Percentiles rank a stretch among this genome's conserved stretches.
phyloP scores from a whole-genome alignment of 331 rosid genomes.

The Phaseolus coccineus region DNA sequence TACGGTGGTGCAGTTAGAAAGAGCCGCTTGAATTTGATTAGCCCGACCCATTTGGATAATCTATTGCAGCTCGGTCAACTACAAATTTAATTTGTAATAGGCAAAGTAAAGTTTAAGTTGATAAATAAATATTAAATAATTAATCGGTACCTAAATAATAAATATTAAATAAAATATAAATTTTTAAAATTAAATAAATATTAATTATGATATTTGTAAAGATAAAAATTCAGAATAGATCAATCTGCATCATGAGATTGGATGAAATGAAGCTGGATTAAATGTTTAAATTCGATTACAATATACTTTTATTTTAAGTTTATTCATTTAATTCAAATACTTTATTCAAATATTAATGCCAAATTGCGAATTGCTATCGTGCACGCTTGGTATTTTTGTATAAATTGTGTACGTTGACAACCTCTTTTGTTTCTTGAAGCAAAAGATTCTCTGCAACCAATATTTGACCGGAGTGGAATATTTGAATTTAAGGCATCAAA shows the following conservation, averaged over 20 bases:
- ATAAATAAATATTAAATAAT: not conserved
- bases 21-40: not conserved
- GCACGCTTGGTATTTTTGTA: conserved; percentile 47
- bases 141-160: not conserved
- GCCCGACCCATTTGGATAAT: not conserved
- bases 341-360: not conserved
- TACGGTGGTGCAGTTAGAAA: no score
- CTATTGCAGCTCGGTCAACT: not conserved
- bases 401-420: not conserved
- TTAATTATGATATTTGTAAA: not conserved
- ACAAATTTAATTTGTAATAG: not conserved
- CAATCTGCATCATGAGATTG: not conserved
- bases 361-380: conserved; percentile 18
- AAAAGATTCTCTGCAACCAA: not conserved
- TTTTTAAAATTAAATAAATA: not conserved
- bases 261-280: not conserved
- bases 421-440: conserved; percentile 40
- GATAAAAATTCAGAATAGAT: not conserved
- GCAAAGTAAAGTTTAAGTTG: not conserved
- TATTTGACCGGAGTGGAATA: not conserved
- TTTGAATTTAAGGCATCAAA: not conserved
- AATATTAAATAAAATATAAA: not conserved
- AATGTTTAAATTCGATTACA: not conserved
- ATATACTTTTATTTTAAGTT: not conserved
- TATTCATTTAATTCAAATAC: not conserved